These are phyloP conservation scores for Starmerella apis DNA, from an alignment of 805 yeast species.

Conservation along the genomic window DNA sequence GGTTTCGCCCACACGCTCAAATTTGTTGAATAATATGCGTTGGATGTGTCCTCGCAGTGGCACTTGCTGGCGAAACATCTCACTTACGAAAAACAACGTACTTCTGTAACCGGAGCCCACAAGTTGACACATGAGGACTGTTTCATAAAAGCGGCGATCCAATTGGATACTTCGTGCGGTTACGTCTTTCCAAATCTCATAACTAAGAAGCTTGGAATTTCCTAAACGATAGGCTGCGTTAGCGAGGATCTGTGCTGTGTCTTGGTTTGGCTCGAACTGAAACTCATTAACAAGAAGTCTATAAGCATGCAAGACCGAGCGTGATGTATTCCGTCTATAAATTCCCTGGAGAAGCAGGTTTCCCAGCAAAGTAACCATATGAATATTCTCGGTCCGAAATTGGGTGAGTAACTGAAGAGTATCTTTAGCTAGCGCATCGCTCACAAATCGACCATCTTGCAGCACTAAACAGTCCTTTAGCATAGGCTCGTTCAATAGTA, in stretches of 20 bases:
- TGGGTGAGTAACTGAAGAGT: not conserved
- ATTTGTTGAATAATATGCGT: conserved; percentile 11
- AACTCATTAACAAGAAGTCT: conserved; percentile 4
- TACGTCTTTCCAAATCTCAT: conserved; percentile 25
- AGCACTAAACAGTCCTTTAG: not conserved
- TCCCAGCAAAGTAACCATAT: not conserved
- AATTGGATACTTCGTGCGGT: conserved; percentile 13
- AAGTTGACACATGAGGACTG: conserved; percentile 25
- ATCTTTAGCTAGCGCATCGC: conserved; percentile 16
- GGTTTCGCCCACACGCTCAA: conserved; percentile 11
- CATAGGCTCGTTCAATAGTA: not conserved
- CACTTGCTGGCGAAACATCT: conserved; percentile 25
- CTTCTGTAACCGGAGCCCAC: conserved; percentile 22
- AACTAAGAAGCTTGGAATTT: conserved; percentile 27
- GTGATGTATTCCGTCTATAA: conserved; percentile 18
- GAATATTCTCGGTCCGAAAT: not conserved
- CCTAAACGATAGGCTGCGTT: conserved; percentile 27
- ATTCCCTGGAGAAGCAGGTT: conserved; percentile 16
- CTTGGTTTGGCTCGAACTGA: conserved; percentile 14
- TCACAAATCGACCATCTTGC: conserved; percentile 12
- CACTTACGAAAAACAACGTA: conserved; percentile 22
- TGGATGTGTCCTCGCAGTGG: conserved; percentile 22
- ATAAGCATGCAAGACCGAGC: conserved; percentile 20
- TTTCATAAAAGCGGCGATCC: conserved; percentile 25
- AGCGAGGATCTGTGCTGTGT: conserved; percentile 23